phyloP scores from a whole-genome alignment of 192 early-diverging fungal species.

The Borealophlyctis nickersoniae region DNA sequence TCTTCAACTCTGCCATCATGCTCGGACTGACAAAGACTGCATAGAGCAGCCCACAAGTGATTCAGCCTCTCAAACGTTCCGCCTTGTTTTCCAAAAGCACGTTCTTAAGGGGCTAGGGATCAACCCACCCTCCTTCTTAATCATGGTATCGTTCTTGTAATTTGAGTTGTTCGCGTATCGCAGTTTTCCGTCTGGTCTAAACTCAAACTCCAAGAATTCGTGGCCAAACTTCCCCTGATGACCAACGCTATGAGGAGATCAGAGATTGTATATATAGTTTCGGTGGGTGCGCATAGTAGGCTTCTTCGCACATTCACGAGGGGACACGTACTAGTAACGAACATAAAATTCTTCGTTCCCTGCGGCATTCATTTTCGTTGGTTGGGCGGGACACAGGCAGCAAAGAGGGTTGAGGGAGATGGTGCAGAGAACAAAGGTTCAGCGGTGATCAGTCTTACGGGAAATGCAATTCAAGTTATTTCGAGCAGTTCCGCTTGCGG shows the following conservation, averaged over 20 bases:
- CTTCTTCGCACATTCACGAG: not conserved
- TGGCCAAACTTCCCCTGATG: constrained; percentile 95
- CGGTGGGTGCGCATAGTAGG: not conserved
- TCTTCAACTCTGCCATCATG: constrained; percentile 82
- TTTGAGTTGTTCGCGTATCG: constrained; percentile 98
- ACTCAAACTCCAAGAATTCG: constrained; percentile 98
- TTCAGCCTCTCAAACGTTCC: too few relatives aligned
- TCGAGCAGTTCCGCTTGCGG: too few relatives aligned
- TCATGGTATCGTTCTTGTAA: constrained; percentile 95
- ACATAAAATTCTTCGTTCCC: constrained; percentile 52
- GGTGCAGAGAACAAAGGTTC: too few relatives aligned
- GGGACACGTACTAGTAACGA: constrained; percentile 44
- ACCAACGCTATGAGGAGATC: constrained; percentile 59
- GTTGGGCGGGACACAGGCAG: too few relatives aligned
- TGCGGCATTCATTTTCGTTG: too few relatives aligned
- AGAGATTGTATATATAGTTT: not conserved
- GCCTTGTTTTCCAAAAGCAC: too few relatives aligned
- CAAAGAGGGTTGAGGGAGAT: too few relatives aligned
- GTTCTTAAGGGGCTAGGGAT: too few relatives aligned
- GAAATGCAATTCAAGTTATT: too few relatives aligned
- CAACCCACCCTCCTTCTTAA: constrained; percentile 91
- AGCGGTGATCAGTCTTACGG: too few relatives aligned
- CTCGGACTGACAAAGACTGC: constrained; percentile 75
- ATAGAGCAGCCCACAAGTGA: too few relatives aligned
- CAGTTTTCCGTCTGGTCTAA: constrained; percentile 78